A percentile compares a stretch with the other conserved stretches of the same genome.
Conservation (phyloP, 2,329 filamentous ascomycete species). For the Phaeosphaeriaceae sp. region DNA sequence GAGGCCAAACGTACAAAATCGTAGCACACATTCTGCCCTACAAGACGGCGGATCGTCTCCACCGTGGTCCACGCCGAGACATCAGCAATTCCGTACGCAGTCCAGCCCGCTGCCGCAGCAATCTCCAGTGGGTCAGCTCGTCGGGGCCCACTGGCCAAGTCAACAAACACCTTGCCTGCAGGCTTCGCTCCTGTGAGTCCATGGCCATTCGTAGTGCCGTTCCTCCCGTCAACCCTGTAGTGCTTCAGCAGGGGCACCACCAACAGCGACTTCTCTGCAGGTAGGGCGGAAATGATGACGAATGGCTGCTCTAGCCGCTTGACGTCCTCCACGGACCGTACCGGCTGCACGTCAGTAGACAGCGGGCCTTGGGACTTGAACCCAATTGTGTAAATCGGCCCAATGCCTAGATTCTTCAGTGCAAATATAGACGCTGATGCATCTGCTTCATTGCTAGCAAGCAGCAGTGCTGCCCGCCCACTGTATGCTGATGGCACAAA, state of each 20-base stretch:
- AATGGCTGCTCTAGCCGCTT: conserved; percentile 81
- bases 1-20: conserved; percentile 82
- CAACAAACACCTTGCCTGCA: conserved; percentile 75
- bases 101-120: conserved; percentile 78
- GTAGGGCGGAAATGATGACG: conserved; percentile 79
- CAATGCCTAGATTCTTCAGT: conserved; percentile 75
- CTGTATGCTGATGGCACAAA: conserved; percentile 83
- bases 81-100: conserved; percentile 79
- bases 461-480: conserved; percentile 75
- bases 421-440: conserved; percentile 82
- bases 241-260: conserved; percentile 80
- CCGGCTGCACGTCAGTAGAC: conserved; percentile 69
- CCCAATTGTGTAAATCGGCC: conserved; percentile 83
- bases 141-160: conserved; percentile 73
- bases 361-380: conserved; percentile 69
- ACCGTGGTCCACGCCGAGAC: conserved; percentile 85
- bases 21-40: conserved; percentile 86
- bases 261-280: conserved; percentile 78
- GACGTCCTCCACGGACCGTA: conserved; percentile 77
- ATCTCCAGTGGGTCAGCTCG: conserved; percentile 72
- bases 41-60: conserved; percentile 77
- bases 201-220: conserved; percentile 39
- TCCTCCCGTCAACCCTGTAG: conserved; percentile 61
- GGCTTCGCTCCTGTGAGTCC: conserved; percentile 28
- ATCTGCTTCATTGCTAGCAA: conserved; percentile 76